Evolutionary conservation across 768 basidiomycete genomes (phyloP).

Genomic region (Psilocybe cyanescens): DNA sequence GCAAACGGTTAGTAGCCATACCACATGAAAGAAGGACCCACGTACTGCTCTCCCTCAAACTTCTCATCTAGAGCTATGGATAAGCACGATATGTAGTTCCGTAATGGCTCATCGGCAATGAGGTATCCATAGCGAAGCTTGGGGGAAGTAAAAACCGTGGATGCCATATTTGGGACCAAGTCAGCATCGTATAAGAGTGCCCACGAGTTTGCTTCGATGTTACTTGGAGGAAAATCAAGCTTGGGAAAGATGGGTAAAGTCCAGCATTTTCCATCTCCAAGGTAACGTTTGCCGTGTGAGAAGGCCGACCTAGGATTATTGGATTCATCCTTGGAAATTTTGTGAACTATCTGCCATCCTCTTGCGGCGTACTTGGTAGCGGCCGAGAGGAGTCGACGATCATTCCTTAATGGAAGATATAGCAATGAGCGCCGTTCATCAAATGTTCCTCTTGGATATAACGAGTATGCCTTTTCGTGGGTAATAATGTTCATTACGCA

Average conservation of each 20-base stretch:
- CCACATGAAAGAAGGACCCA: neutral
- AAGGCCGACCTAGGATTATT: constrained; percentile 21
- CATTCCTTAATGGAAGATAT: neutral
- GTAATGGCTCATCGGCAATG: too few relatives aligned
- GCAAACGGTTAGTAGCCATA: neutral
- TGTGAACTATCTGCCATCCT: constrained; percentile 35
- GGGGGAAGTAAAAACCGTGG: neutral
- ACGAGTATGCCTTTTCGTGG: constrained; percentile 39
- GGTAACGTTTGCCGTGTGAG: constrained; percentile 21
- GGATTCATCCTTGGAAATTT: neutral
- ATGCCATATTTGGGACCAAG: neutral
- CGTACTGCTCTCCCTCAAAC: neutral
- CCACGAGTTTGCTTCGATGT: constrained; percentile 13
- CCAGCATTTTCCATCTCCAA: constrained; percentile 33
- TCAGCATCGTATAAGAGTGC: neutral
- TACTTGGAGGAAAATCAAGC: constrained; percentile 12
- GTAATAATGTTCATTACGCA: constrained; percentile 50
- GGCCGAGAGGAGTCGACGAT: neutral
- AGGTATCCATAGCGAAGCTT: neutral
- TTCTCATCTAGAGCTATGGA: neutral
- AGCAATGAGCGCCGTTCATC: constrained; percentile 20
- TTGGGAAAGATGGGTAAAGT: constrained; percentile 8
- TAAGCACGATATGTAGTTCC: constrained; percentile 1
- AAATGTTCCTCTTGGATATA: constrained; percentile 47
- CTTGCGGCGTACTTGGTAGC: constrained; percentile 36